Evolutionary conservation across 208 protist genomes (phyloP), one percentile per base, ranked within the genome.

Genomic region (Zelonia costaricensis): DNA sequence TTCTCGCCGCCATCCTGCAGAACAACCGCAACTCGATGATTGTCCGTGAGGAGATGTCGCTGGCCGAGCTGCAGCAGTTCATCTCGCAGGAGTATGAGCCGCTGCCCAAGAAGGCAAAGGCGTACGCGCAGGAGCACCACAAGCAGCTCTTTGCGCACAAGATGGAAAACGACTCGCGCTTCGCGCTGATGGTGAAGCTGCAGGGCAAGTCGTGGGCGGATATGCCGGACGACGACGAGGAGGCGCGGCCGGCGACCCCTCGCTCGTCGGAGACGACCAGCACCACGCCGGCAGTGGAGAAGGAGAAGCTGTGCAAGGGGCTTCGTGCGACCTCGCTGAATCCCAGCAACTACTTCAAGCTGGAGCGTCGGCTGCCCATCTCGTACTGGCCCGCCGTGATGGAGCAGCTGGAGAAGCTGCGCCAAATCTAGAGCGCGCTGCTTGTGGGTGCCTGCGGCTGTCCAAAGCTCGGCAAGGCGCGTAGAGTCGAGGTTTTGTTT

Each of bases 321-420:
- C 52, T 92, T 23, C 79, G 82, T 4, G 76, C 61, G 25, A 65
- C 58, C 12, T 68, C 62, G 10, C 5, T 70, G 9, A 71, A 69
- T 35, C 55, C 62, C 4, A 66, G 62, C 18, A 75, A 65, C 48
- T 84, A 78, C 57, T 93, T 80, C 53, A 76, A 76, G 36, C 42
- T 94, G 36, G 88, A 94, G 43, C 62, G 78, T 40, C 68, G 88
- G 0, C 44, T 92, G 31, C 88, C 88, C 15, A 76, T 94, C 36
- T 70, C 86, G 15, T 88, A 86, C 66, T 94, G 88, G 88, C 84
- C 84, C 15, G 65, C 47, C 10, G 49, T 77, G 3, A 80, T 87
- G 7, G 65, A 88, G 25, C 72, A 88, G 47, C 70, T 93, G 38
- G 74, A 76, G 43, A 61, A 66, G 54, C 56, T 74, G 18, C 55